Percentiles rank a stretch among this genome's conserved stretches.
These are phyloP conservation scores for Phalaenopsis aphrodite DNA, from an alignment of 106 monocot genomes.

Conservation along the genomic window DNA sequence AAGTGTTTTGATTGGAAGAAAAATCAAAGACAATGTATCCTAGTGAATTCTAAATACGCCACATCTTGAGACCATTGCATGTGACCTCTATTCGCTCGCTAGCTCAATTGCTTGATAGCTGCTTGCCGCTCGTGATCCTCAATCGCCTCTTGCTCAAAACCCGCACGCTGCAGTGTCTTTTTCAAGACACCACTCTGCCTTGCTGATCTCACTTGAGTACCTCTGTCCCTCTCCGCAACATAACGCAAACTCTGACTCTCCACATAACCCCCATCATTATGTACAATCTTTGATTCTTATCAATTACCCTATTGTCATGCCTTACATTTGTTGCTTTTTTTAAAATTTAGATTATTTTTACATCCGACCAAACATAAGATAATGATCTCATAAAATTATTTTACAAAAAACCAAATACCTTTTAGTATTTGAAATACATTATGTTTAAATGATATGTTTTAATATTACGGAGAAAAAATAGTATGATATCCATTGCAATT, in stretches of 20 bases:
- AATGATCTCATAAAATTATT: too few relatives aligned
- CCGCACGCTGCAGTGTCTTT: not conserved
- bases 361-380: not conserved
- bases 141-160: not conserved
- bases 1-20: not conserved
- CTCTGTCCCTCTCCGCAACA: not conserved
- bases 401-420: too few relatives aligned
- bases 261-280: not conserved
- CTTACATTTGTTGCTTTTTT: not conserved
- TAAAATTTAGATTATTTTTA: not conserved
- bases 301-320: not conserved
- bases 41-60: not conserved
- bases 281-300: not conserved
- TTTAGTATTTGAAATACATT: not conserved
- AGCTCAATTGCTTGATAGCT: not conserved
- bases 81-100: too few relatives aligned
- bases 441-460: not conserved
- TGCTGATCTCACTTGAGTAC: too few relatives aligned
- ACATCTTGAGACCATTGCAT: not conserved
- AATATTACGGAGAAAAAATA: too few relatives aligned
- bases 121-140: not conserved
- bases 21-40: not conserved
- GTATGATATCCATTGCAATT: too few relatives aligned
- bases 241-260: not conserved
- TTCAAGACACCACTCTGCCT: not conserved